phyloP scores from a whole-genome alignment of 805 yeast species.

The Lipomyces lipofer region DNA sequence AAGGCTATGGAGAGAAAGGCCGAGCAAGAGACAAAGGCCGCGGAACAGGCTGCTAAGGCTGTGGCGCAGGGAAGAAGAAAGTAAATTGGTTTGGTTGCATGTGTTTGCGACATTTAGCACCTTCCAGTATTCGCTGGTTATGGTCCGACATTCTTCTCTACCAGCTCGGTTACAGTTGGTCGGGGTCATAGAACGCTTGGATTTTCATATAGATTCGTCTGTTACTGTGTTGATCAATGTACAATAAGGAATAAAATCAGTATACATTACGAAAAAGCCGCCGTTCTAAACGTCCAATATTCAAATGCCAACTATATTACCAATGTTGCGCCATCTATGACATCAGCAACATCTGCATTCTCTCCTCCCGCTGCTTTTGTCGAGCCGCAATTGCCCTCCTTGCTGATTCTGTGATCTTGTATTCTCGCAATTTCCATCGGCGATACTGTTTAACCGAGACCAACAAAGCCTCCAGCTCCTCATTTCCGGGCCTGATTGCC shows the following conservation, averaged over 20 bases:
- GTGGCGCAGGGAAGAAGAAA: conserved; percentile 5
- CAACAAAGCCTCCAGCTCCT: not conserved
- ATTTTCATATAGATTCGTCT: too few relatives aligned
- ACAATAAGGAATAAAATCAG: too few relatives aligned
- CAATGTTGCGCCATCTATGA: not conserved
- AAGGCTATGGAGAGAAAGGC: conserved; percentile 29
- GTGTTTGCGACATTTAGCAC: too few relatives aligned
- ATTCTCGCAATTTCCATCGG: conserved; percentile 10
- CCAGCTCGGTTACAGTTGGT: too few relatives aligned
- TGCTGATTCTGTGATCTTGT: not conserved
- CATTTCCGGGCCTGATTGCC: conserved; percentile 7
- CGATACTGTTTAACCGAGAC: conserved; percentile 2
- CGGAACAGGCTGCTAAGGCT: conserved; percentile 18
- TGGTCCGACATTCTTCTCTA: too few relatives aligned
- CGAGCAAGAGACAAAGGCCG: conserved; percentile 26
- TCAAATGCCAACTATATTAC: not conserved
- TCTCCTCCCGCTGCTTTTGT: not conserved
- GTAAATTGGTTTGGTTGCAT: not conserved
- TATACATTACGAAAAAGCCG: too few relatives aligned
- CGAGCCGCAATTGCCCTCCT: not conserved
- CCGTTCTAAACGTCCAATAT: too few relatives aligned
- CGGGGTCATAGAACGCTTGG: too few relatives aligned
- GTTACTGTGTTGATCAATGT: too few relatives aligned
- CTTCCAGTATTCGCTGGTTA: too few relatives aligned
- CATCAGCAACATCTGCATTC: not conserved